Conservation (phyloP, 805 yeast genomes). For the Saccharomycopsis malanga region DNA sequence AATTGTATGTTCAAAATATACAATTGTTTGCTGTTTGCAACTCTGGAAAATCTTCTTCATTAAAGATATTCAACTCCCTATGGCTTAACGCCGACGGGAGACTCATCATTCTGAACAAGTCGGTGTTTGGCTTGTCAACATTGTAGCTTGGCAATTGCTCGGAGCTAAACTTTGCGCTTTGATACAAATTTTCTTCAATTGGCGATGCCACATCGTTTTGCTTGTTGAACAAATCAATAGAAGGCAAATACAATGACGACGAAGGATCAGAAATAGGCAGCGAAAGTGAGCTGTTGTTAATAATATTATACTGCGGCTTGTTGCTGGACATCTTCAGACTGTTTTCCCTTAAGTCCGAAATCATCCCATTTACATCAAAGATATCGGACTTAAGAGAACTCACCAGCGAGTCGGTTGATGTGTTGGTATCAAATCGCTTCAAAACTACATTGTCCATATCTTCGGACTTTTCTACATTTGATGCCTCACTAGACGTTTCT, state of each 20-base stretch:
- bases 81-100: too few species aligned
- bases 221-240: too few species aligned
- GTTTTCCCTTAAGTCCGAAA: not conserved
- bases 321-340: not conserved
- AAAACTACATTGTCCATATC: not conserved
- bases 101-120: too few species aligned
- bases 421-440: slow-evolving; percentile 3
- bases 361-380: not conserved
- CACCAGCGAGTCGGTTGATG: not conserved
- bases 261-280: not conserved
- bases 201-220: too few species aligned
- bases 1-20: too few species aligned
- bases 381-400: not conserved
- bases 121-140: too few species aligned
- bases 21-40: too few species aligned
- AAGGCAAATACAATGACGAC: not conserved
- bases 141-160: too few species aligned
- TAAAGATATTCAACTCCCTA: too few species aligned
- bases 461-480: not conserved
- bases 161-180: too few species aligned
- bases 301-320: not conserved
- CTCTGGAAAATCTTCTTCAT: too few species aligned
- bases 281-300: not conserved
- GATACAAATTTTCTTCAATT: too few species aligned
- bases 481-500: not conserved